Evolutionary conservation across 345 rosid species (phyloP), one percentile per base, ranked within the genome.

Genomic region (Anastatica hierochuntica): DNA sequence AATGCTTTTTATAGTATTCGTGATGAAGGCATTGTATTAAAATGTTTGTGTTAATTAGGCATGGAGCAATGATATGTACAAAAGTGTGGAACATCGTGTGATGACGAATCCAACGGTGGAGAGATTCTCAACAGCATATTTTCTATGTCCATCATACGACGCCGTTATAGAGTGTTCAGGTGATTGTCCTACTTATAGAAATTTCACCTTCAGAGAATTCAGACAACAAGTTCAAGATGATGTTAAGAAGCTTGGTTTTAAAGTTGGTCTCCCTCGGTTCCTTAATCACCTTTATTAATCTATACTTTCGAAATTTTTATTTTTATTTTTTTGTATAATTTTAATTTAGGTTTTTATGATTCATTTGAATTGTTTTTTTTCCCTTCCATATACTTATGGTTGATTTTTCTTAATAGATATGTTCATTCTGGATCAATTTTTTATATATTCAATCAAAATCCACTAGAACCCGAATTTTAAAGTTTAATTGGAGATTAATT

Each of bases 31-130:
- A n/a, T n/a, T n/a, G n/a, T n/a, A n/a, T n/a, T n/a, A n/a, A n/a
- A n/a, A n/a, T n/a, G n/a, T n/a, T n/a, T n/a, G n/a, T 6, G 36
- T 11, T 29, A 14, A 48, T 26, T 69, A 88, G 98, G 98, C 90
- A 0, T 88, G 98, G 97, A 92, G 98, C 77, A 92, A 83, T 34
- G 82, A 52, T n/a, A 79, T 69, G 14, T 92, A 92, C 42, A 92
- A 75, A 74, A 92, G 97, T 37, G 97, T 92, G 17, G 50, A 78
- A 40, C 98, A 92, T 16, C 71, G 95, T 2, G 98, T 85, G 6
- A 75, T 83, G 58, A 68, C 90, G 11, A 83, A 88, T 64, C 90
- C 90, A 7, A 36, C 23, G 5, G 70, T 45, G 57, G 97, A 83
- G 43, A 85, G 98, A 55, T 88, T 81, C 29, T 88, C 98, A 0